These are phyloP conservation scores for Aspergillus nidulans DNA, from an alignment of 495 filamentous ascomycete genomes.

Conservation along the genomic window DNA sequence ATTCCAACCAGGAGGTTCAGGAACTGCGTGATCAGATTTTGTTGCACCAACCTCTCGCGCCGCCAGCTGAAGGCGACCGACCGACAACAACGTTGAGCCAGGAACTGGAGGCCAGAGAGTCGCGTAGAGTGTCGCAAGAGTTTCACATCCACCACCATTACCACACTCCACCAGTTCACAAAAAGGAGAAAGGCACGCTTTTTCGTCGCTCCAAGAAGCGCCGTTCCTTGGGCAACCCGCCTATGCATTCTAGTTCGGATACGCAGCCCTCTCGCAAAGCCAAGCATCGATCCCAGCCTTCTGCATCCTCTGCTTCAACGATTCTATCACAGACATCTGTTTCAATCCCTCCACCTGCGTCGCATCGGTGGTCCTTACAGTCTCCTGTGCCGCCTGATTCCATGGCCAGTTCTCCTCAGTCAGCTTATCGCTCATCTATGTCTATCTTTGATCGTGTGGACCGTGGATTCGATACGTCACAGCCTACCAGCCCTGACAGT, in stretches of 20 bases:
- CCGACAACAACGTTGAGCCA: constrained; percentile 53
- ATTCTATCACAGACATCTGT: constrained; percentile 62
- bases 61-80: constrained; percentile 29
- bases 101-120: constrained; percentile 58
- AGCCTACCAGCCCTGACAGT: constrained; percentile 72
- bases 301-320: constrained; percentile 49
- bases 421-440: constrained; percentile 60
- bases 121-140: constrained; percentile 58
- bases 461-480: constrained; percentile 52
- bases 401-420: constrained; percentile 75
- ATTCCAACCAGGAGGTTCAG: constrained; percentile 92
- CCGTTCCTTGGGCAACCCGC: constrained; percentile 53
- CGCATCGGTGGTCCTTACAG: constrained; percentile 61
- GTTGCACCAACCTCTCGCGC: constrained; percentile 63
- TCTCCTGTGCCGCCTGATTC: constrained; percentile 64
- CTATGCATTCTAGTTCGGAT: constrained; percentile 54
- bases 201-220: constrained; percentile 66
- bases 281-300: constrained; percentile 38
- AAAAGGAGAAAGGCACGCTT: constrained; percentile 48
- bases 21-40: constrained; percentile 77
- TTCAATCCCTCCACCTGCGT: constrained; percentile 49
- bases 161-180: constrained; percentile 52
- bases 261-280: constrained; percentile 36
- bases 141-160: constrained; percentile 93
- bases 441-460: constrained; percentile 71